Base-by-base conservation (phyloP, 2,329 filamentous ascomycete species). In the Xylaria sp. region DNA sequence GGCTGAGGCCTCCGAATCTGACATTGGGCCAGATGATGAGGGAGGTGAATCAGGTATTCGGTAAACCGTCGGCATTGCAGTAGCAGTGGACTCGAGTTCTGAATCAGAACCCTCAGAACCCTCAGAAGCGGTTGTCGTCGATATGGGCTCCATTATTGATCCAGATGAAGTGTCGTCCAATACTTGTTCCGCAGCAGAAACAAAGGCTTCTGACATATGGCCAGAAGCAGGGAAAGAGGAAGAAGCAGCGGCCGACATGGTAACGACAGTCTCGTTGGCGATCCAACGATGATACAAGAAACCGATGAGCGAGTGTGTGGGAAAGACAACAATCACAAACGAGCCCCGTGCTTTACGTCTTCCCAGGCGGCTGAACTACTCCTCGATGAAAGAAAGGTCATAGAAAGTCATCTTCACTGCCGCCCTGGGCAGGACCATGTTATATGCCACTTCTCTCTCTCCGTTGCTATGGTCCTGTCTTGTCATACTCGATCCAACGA, bases 211-310 rank as follows among this genome's bases (percentile, higher is more conserved):
- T 35, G 16, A 8, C 23, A 51, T 35, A 8, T 10, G 2, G 5
- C 5, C 23, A n/a, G 23, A 35, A 34, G 23, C 49, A 35, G 30
- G 19, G 13, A 2, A 13, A 18, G 39, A 13, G 6, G 47, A 4
- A 34, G 23, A 30, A 18, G 39, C n/a, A 37, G 11, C 2, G 37
- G 37, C 44, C 48, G 60, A 51, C 60, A 63, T 63, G 5, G 13
- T 58, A 19, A 34, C 18, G 46, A 16, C 11, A 35, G 49, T 55
- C 8, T 55, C 18, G 30, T 30, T 23, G 19, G 10, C 42, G 10
- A 30, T 55, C 13, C 11, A 35, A 11, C 3, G 13, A 8, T 30
- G 18, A 53, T 55, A 13, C 9, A 42, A 37, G 18, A 30, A 35
- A 35, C 0, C 11, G 35, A 3, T n/a, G 49, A 51, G 49, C 49